Evolutionary conservation across 371 early-diverging fungal species (phyloP).

Genomic region (Umbelopsis sp.): DNA sequence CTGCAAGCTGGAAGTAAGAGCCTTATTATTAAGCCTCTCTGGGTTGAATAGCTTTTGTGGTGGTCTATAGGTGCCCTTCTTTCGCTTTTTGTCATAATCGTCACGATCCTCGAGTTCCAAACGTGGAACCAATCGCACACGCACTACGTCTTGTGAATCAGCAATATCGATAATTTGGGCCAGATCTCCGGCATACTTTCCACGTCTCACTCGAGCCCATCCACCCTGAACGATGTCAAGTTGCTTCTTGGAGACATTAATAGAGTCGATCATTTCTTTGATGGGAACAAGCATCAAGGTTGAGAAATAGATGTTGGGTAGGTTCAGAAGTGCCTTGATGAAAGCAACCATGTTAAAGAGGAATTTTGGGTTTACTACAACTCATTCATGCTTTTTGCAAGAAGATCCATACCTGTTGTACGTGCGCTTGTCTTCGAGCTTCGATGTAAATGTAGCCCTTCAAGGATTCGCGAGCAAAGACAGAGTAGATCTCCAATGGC

Average conservation of each 20-base stretch:
- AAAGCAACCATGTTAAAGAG: neutral
- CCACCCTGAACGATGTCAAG: conserved; percentile 75
- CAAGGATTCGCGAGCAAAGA: conserved; percentile 86
- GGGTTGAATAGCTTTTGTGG: conserved; percentile 81
- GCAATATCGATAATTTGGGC: conserved; percentile 86
- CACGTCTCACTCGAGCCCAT: conserved; percentile 95
- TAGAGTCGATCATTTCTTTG: conserved; percentile 94
- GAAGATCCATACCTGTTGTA: conserved; percentile 58
- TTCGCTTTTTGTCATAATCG: conserved; percentile 54
- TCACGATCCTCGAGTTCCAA: conserved; percentile 61
- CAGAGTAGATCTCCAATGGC: conserved; percentile 78
- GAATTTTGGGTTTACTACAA: neutral
- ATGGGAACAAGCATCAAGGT: conserved; percentile 90
- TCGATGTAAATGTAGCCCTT: conserved; percentile 98
- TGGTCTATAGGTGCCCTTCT: conserved; percentile 59
- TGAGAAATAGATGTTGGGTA: conserved; percentile 76
- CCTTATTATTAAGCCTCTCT: conserved; percentile 54
- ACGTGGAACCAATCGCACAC: conserved; percentile 91
- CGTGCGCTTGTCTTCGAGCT: conserved; percentile 85
- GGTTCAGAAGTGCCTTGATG: conserved; percentile 63
- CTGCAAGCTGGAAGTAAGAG: conserved; percentile 47
- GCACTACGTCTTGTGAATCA: conserved; percentile 79
- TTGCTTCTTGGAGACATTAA: conserved; percentile 77
- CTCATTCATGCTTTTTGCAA: no score
- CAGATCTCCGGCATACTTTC: conserved; percentile 96